Evolutionary conservation across 2,329 filamentous ascomycete species (phyloP).

Genomic region (Aspergillus jensenii): DNA sequence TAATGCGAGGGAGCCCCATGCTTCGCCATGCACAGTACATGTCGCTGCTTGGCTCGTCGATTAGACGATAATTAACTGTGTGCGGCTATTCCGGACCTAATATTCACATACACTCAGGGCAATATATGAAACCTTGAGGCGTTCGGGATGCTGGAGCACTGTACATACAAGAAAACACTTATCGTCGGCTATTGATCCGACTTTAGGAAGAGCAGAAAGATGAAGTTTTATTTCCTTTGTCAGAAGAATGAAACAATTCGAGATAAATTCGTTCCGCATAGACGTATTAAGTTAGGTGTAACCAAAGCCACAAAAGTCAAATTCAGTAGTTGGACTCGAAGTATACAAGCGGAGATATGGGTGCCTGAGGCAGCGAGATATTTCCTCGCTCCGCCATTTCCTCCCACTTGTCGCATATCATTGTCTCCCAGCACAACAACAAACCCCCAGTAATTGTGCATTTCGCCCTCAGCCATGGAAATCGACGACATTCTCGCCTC

Average conservation of each 20-base stretch:
- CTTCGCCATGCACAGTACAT: conserved; percentile 30
- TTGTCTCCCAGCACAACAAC: background rate
- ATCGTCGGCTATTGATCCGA: conserved; percentile 20
- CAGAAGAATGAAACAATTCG: conserved; percentile 21
- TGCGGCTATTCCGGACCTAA: conserved; percentile 14
- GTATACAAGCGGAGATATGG: background rate
- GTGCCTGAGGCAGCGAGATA: conserved; percentile 6
- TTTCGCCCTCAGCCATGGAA: conserved; percentile 58
- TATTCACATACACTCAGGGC: conserved; percentile 8
- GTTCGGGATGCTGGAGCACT: conserved; percentile 24
- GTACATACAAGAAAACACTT: conserved; percentile 32
- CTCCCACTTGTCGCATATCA: background rate
- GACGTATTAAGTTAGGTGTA: background rate
- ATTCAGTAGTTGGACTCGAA: too few relatives aligned
- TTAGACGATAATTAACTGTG: conserved; percentile 17
- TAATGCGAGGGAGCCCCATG: conserved; percentile 23
- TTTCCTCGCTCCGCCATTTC: conserved; percentile 19
- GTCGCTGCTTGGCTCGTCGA: conserved; percentile 23
- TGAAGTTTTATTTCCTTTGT: conserved; percentile 34
- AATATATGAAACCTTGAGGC: background rate
- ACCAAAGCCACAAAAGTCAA: too few relatives aligned
- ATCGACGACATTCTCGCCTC: conserved; percentile 78
- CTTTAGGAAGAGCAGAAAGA: conserved; percentile 22
- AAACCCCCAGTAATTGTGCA: background rate
- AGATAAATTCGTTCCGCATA: background rate